Evolutionary conservation across 305 asterid species (phyloP).

Genomic region (Galium porrigens): DNA sequence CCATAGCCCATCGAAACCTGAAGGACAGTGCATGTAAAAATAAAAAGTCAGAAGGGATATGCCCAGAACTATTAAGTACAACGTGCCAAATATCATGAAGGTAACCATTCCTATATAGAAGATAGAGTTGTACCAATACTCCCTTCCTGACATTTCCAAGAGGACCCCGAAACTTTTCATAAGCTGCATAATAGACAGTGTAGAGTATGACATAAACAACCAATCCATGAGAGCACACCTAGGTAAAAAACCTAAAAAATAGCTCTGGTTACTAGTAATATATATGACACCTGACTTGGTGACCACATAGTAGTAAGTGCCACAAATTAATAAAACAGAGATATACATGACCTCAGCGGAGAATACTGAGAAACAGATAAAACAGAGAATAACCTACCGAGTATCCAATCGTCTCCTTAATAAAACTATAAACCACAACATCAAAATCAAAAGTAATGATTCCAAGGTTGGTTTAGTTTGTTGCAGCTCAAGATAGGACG

Average conservation of each 20-base stretch:
- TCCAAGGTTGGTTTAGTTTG: background rate
- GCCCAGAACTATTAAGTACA: background rate
- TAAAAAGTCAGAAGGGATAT: background rate
- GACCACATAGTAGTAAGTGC: background rate
- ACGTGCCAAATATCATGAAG: background rate
- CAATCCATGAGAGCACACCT: slow-evolving; percentile 5
- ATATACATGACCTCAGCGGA: background rate
- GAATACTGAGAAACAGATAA: background rate
- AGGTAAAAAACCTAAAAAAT: background rate
- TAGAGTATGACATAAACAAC: slow-evolving; percentile 7
- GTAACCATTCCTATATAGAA: background rate
- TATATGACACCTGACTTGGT: background rate
- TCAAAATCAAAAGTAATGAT: background rate
- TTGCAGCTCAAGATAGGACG: background rate
- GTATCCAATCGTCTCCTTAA: background rate
- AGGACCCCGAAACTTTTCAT: slow-evolving; percentile 81
- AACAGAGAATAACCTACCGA: background rate
- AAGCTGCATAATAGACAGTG: slow-evolving; percentile 39
- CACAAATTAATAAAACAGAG: background rate
- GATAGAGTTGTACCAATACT: slow-evolving; percentile 48
- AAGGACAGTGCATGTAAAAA: slow-evolving; percentile 15
- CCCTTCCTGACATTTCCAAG: slow-evolving; percentile 99
- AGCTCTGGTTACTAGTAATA: background rate
- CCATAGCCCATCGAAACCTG: slow-evolving; percentile 93
- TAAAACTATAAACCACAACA: background rate